phyloP scores from a whole-genome alignment of 305 asterid genomes.

The Fraxinus sp. region DNA sequence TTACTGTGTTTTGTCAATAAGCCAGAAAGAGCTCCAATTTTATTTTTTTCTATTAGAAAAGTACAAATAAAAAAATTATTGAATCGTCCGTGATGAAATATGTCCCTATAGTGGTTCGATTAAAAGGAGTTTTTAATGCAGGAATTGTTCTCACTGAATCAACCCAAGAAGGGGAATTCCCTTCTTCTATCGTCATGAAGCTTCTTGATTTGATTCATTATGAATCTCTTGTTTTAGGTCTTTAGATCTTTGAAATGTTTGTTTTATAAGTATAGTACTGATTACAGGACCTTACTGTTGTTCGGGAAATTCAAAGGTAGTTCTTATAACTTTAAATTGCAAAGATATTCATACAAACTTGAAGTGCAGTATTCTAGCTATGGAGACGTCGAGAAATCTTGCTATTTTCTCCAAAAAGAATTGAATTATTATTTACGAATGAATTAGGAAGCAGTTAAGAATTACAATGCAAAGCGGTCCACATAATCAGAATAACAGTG shows the following conservation, averaged over 20 bases:
- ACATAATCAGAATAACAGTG: conserved; percentile 38
- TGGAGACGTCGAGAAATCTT: not conserved
- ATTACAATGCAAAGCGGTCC: conserved; percentile 41
- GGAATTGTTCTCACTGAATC: not conserved
- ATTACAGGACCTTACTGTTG: not conserved
- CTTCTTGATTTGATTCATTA: not conserved
- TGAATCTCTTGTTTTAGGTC: not conserved
- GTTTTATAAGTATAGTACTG: not conserved
- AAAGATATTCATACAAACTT: not conserved
- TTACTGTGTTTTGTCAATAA: not conserved
- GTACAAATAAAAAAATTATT: not conserved
- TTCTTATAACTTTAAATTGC: not conserved
- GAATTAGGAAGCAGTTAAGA: conserved; percentile 41
- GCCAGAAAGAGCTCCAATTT: not conserved
- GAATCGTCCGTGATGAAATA: not conserved
- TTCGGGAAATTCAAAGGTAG: not conserved
- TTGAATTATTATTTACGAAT: conserved; percentile 38
- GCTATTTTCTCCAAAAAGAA: conserved; percentile 2
- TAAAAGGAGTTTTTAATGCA: not conserved
- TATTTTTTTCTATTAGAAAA: not conserved
- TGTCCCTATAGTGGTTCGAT: not conserved
- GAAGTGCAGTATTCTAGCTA: not conserved
- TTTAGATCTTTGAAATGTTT: not conserved
- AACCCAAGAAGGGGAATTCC: not conserved
- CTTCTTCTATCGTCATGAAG: not conserved